Evolutionary conservation across 1,284 basidiomycete genomes (phyloP), one percentile per base, ranked within the genome.

Genomic region (Ustilago curta): DNA sequence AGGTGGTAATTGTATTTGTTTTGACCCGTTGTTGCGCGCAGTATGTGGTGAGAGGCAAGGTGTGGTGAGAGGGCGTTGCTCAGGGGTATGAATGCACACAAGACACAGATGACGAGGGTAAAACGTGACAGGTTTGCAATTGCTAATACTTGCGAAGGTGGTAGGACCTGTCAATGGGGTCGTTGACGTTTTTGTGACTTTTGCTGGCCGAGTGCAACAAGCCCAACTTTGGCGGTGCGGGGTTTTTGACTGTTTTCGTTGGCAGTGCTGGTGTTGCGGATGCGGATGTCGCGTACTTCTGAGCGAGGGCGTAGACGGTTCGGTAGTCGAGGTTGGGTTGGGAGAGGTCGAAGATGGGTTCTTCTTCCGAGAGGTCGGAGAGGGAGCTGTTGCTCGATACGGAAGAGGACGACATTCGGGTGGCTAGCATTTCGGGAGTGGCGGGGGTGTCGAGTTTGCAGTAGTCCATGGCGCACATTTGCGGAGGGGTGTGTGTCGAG

Each of bases 321-420:
- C 21, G 3, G 27, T 53, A 53, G 40, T 64, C 61, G 8, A 67
- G 25, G 40, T 55, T 56, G 1, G 44, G 35, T 4, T 57, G 52
- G 11, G 59, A 59, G 21, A 72, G 44, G 39, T 72, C 70, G 23
- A 72, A 72, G 4, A 71, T 23, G n/a, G 43, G 51, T n/a, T 58
- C 59, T 27, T 63, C 40, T 1, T 69, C 67, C 11, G 52, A 47
- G 7, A 59, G 56, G 21, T 69, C 67, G 11, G 67, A 63, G 9
- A 42, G 31, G 3, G 55, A 63, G 47, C 55, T 62, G 39, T 56
- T 50, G 43, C 59, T 59, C 4, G 69, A 71, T 0, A 37, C 35
- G 3, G 51, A 56, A 5, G 54, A 56, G 32, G 54, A 56, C 2
- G 54, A 56, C 32, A 31, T 44, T 16, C 63, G 39, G 19, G 55